These are phyloP conservation scores for Trichoderma endophyticum DNA, from an alignment of 2,329 filamentous ascomycete species.

Conservation along the genomic window DNA sequence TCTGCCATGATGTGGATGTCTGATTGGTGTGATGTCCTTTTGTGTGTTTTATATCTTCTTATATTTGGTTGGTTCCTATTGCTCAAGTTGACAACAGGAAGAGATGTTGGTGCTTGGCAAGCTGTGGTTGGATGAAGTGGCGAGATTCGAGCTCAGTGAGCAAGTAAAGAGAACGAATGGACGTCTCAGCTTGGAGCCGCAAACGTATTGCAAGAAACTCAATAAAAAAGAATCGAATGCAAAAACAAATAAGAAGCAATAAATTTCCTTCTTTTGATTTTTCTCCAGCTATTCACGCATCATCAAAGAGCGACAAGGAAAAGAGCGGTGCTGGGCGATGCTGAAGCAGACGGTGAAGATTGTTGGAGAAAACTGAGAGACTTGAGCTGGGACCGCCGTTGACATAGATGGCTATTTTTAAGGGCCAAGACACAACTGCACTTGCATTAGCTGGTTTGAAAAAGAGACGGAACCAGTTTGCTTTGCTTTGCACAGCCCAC, in stretches of 20 bases:
- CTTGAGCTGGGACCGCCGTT: background rate
- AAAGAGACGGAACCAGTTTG: constrained; percentile 1
- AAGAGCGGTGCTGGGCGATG: background rate
- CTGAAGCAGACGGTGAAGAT: background rate
- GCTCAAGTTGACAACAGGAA: background rate
- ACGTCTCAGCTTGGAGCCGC: background rate
- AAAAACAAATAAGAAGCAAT: background rate
- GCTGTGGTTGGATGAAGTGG: background rate
- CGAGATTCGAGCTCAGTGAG: background rate
- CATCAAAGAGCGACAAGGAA: constrained; percentile 9
- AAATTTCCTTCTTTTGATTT: background rate
- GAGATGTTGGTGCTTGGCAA: background rate
- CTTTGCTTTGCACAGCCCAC: constrained; percentile 11
- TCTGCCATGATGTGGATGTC: constrained; percentile 50
- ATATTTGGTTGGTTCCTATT: background rate
- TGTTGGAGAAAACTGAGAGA: background rate
- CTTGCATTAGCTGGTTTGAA: constrained; percentile 9
- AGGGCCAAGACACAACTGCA: background rate
- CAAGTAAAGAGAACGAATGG: background rate
- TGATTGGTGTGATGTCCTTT: background rate
- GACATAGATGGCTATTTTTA: background rate
- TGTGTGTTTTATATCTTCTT: background rate
- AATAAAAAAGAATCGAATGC: background rate
- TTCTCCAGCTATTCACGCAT: background rate
- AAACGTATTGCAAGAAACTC: background rate